A percentile compares a stretch with the other conserved stretches of the same genome.
These are phyloP conservation scores for Eucalyptus shirleyi DNA, from an alignment of 345 rosid genomes.

Conservation along the genomic window DNA sequence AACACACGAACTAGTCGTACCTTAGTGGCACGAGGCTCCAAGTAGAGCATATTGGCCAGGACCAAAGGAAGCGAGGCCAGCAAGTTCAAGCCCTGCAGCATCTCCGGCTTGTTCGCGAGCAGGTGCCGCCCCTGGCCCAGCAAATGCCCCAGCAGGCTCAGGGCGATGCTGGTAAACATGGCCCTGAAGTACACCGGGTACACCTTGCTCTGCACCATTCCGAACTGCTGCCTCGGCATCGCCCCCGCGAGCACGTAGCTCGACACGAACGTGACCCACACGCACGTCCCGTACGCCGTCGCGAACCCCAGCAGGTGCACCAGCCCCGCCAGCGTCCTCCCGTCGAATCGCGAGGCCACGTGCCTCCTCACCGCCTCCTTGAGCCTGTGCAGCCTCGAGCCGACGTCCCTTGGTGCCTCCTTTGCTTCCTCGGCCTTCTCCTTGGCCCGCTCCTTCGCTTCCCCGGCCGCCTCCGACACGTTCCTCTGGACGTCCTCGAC, in stretches of 20 bases:
- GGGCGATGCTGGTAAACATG: conserved; percentile 18
- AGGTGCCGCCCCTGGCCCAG: conserved; percentile 8
- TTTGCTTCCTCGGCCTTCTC: neutral
- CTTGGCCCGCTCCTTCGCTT: neutral
- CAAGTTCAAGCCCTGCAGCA: conserved; percentile 45
- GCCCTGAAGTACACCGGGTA: conserved; percentile 62
- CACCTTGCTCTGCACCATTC: conserved; percentile 70
- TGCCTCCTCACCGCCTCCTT: neutral
- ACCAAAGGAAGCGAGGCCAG: conserved; percentile 29
- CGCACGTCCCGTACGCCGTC: conserved; percentile 48
- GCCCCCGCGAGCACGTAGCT: conserved; percentile 37
- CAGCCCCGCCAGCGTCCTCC: conserved; percentile 8
- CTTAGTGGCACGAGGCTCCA: conserved; percentile 78
- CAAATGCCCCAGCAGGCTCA: conserved; percentile 45
- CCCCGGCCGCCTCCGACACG: neutral
- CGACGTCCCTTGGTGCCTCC: neutral
- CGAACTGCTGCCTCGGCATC: conserved; percentile 64
- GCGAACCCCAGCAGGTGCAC: conserved; percentile 34
- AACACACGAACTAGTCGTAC: conserved; percentile 1
- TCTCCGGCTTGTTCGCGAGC: conserved; percentile 18
- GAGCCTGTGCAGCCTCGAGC: neutral
- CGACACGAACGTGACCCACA: conserved; percentile 75
- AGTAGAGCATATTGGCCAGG: conserved; percentile 28
- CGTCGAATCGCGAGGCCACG: neutral
- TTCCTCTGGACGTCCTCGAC: neutral